Evolutionary conservation across 768 basidiomycete genomes (phyloP), one percentile per base, ranked within the genome.

Genomic region (Boletus eberwhitei): DNA sequence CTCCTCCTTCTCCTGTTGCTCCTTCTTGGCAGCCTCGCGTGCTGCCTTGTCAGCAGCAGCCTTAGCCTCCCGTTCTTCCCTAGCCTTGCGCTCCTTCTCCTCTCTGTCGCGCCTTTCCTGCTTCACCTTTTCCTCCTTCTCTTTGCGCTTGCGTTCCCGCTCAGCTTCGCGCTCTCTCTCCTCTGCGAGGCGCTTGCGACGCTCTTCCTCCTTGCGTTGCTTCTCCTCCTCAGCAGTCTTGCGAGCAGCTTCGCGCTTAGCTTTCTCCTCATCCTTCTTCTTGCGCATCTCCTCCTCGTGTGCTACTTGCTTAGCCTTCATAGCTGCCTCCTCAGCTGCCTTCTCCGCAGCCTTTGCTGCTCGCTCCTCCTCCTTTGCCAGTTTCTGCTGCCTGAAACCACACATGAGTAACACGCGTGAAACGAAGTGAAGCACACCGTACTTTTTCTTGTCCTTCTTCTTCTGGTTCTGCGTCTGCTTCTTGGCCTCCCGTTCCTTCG

Each of bases 401-500:
- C 22, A 2, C 14, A 45, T 46, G 47, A 47, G 57, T 19, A 59
- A 40, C 40, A 46, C 31, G 47, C 35, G 54, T 8, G 29, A 52
- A 22, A 48, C 16, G 22, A 29, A 52, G 19, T 24, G 17, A 64
- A 57, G 11, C 64, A 79, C 60, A 52, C 24, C 66, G 77, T 50
- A 96, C 94, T 78, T 86, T 82, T 93, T 94, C 78, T 98, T 98
- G 73, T 98, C 97, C 80, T 98, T 99, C 82, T 97, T 98, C 82
- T 95, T 95, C 82, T 97, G 94, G 74, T 93, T 91, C 58, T 86
- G 89, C 69, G 90, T 90, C 71, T 92, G 91, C 73, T 84, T 86
- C 81, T 97, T 96, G 52, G 85, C 88, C 75, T 97, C 95, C 62
- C 84, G 83, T 67, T 97, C 93, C 67, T 87, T 87, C 46, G 84